phyloP scores from a whole-genome alignment of 2,329 filamentous ascomycete genomes.

The Colletotrichum spinosum region DNA sequence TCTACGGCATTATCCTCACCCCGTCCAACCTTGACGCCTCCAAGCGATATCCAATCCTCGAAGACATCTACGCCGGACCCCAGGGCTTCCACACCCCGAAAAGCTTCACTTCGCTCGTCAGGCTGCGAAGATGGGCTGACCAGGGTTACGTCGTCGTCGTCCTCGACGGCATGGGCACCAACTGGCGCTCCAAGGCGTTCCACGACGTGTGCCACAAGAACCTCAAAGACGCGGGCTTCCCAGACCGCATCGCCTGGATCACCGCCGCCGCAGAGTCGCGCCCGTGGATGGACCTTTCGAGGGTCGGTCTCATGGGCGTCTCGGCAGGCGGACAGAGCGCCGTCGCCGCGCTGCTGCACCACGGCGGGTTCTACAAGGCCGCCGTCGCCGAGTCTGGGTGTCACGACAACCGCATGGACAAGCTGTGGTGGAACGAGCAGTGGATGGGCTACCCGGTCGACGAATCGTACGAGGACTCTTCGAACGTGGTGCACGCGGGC shows the following conservation, averaged over 20 bases:
- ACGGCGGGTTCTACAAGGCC: conserved; percentile 44
- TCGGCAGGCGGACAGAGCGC: conserved; percentile 48
- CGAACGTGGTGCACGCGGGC: conserved; percentile 43
- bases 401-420: conserved; percentile 48
- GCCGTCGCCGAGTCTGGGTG: conserved; percentile 44
- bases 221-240: conserved; percentile 43
- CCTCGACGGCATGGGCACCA: conserved; percentile 48
- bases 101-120: conserved; percentile 37
- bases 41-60: conserved; percentile 44
- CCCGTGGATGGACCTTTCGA: conserved; percentile 44
- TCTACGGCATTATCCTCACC: conserved; percentile 1
- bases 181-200: conserved; percentile 45
- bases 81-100: conserved; percentile 42
- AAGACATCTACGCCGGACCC: conserved; percentile 46
- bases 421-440: conserved; percentile 47
- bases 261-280: conserved; percentile 42
- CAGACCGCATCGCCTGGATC: conserved; percentile 46
- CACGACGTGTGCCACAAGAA: conserved; percentile 47
- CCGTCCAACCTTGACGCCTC: conserved; percentile 41
- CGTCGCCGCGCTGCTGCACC: conserved; percentile 43
- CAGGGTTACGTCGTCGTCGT: conserved; percentile 46
- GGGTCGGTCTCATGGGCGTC: conserved; percentile 44
- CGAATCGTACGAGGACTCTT: conserved; percentile 42
- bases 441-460: conserved; percentile 49
- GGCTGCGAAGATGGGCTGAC: conserved; percentile 42